phyloP scores from a whole-genome alignment of 1,284 basidiomycete species.

The Trametes hirsuta region DNA sequence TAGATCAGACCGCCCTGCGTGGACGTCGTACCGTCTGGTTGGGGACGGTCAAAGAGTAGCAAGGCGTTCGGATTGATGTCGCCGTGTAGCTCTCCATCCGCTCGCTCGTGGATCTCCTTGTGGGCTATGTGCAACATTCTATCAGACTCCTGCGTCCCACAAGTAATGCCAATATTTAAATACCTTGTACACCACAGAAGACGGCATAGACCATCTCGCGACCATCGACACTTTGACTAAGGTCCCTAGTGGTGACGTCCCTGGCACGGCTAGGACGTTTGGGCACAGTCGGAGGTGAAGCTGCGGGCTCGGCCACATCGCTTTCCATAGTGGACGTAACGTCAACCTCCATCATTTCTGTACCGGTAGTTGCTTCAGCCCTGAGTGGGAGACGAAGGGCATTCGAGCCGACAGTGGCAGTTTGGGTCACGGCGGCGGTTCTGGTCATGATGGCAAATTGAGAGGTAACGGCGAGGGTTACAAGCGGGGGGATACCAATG shows the following conservation, averaged over 20 bases:
- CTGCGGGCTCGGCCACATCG: no score
- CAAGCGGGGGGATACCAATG: no score
- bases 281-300: no score
- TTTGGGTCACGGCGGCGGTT: no score
- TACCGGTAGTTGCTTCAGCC: no score
- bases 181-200: background rate
- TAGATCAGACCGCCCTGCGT: conserved; percentile 3
- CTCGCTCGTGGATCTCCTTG: background rate
- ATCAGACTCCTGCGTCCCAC: background rate
- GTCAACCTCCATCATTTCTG: no score
- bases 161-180: no score
- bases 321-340: no score
- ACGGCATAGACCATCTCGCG: background rate
- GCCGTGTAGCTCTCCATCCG: background rate
- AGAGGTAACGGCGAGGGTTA: no score
- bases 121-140: background rate
- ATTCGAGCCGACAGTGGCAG: no score
- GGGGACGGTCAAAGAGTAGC: background rate
- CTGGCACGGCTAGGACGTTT: background rate
- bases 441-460: no score
- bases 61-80: conserved; percentile 2
- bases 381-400: no score
- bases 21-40: background rate
- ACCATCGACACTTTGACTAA: background rate
- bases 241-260: background rate